These are phyloP conservation scores for Pseudogymnoascus sp. DNA, from an alignment of 2,329 filamentous ascomycete species.

Conservation along the genomic window DNA sequence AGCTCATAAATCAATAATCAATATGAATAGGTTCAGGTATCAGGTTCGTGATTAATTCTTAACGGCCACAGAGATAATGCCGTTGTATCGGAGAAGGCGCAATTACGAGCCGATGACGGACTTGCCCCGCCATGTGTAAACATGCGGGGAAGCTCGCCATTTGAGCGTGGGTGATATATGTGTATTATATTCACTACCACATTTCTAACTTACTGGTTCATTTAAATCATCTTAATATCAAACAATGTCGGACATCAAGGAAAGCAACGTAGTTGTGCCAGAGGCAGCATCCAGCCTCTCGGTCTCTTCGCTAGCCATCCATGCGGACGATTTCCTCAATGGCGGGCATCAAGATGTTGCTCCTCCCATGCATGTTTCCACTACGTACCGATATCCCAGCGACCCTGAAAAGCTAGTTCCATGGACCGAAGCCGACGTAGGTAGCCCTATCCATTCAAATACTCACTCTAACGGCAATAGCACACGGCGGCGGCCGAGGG, in stretches of 20 bases:
- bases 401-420: slow-evolving; percentile 59
- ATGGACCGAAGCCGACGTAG: slow-evolving; percentile 51
- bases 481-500: slow-evolving; percentile 37
- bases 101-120: slow-evolving; percentile 9
- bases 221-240: neutral
- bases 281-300: slow-evolving; percentile 27
- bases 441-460: slow-evolving; percentile 20
- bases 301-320: slow-evolving; percentile 66
- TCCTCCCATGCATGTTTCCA: slow-evolving; percentile 83
- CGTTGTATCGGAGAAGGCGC: slow-evolving; percentile 4
- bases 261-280: neutral
- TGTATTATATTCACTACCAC: neutral
- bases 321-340: slow-evolving; percentile 75
- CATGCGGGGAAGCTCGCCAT: neutral
- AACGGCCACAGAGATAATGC: neutral
- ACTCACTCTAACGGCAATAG: slow-evolving; percentile 2
- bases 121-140: neutral
- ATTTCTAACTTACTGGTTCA: neutral
- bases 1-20: neutral
- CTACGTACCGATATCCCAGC: slow-evolving; percentile 75
- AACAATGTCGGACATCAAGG: neutral
- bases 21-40: neutral
- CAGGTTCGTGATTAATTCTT: neutral
- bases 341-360: slow-evolving; percentile 66
- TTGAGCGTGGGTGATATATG: neutral